Evolutionary conservation across 331 rosid species (phyloP).

Genomic region (Malus hybrid): DNA sequence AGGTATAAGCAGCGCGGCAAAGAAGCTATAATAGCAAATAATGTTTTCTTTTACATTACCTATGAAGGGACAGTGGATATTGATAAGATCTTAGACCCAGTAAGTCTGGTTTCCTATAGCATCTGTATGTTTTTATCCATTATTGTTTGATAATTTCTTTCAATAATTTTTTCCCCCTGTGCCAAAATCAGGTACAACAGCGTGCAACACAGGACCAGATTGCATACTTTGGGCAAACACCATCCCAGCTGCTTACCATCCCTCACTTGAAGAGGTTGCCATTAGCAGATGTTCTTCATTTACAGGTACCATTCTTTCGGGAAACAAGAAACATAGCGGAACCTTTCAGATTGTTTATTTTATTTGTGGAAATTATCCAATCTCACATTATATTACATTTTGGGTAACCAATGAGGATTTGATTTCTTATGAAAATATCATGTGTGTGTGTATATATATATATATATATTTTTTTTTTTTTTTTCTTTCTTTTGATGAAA

Average conservation of each 20-base stretch:
- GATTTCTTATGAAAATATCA: neutral
- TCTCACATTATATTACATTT: neutral
- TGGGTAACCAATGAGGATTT: neutral
- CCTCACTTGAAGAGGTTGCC: constrained; percentile 85
- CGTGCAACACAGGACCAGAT: constrained; percentile 95
- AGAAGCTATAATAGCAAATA: constrained; percentile 85
- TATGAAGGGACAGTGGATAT: constrained; percentile 95
- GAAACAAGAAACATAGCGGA: neutral
- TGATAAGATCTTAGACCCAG: constrained; percentile 91
- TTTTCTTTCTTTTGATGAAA: neutral
- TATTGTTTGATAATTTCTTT: neutral
- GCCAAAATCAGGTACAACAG: constrained; percentile 62
- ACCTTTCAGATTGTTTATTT: neutral
- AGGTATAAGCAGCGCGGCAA: constrained; percentile 95
- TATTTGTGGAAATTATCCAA: neutral
- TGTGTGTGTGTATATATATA: neutral
- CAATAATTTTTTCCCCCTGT: neutral
- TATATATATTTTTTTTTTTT: no score
- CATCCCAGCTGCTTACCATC: constrained; percentile 83
- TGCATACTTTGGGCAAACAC: constrained; percentile 99
- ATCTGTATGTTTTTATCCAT: neutral
- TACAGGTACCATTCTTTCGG: constrained; percentile 59
- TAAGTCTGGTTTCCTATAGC: constrained; percentile 34
- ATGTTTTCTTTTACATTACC: constrained; percentile 89
- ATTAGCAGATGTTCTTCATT: constrained; percentile 74